Conservation (phyloP, 371 early-diverging fungal genomes). For the Batkoa obscura region DNA sequence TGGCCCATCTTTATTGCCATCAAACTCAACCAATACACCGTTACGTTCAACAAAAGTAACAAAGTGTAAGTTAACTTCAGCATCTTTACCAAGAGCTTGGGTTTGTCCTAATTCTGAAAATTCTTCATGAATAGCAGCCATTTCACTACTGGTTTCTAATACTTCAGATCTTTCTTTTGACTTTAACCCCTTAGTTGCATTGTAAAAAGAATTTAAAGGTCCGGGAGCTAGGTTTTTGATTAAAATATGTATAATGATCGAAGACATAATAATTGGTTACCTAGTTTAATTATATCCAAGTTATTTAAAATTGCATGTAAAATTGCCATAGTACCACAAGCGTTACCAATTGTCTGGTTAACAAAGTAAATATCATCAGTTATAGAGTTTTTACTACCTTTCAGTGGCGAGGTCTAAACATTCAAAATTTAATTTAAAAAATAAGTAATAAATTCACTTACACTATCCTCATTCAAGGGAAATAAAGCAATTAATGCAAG, state of each 20-base stretch:
- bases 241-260: neutral
- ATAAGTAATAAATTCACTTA: neutral
- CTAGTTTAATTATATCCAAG: slow-evolving; percentile 4
- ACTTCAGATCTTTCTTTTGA: slow-evolving; percentile 48
- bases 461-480: slow-evolving; percentile 23
- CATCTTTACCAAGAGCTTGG: slow-evolving; percentile 41
- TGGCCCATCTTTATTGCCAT: slow-evolving; percentile 63
- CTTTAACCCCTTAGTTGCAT: slow-evolving; percentile 27
- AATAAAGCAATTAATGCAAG: slow-evolving; percentile 62
- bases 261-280: neutral
- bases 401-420: too few species aligned
- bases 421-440: too few species aligned
- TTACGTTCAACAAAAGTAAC: slow-evolving; percentile 55
- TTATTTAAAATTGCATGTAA: slow-evolving; percentile 53
- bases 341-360: slow-evolving; percentile 78
- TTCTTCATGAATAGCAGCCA: slow-evolving; percentile 33
- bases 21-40: slow-evolving; percentile 66
- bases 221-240: slow-evolving; percentile 21
- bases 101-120: slow-evolving; percentile 63
- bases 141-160: slow-evolving; percentile 32
- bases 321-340: slow-evolving; percentile 77
- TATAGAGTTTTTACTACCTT: slow-evolving; percentile 3
- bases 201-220: slow-evolving; percentile 33
- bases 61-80: slow-evolving; percentile 64
- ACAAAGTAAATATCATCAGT: slow-evolving; percentile 49